A percentile compares a stretch with the other conserved stretches of the same genome.
Conservation (phyloP, 176 grass and related monocot genomes). For the Oryza longistaminata region DNA sequence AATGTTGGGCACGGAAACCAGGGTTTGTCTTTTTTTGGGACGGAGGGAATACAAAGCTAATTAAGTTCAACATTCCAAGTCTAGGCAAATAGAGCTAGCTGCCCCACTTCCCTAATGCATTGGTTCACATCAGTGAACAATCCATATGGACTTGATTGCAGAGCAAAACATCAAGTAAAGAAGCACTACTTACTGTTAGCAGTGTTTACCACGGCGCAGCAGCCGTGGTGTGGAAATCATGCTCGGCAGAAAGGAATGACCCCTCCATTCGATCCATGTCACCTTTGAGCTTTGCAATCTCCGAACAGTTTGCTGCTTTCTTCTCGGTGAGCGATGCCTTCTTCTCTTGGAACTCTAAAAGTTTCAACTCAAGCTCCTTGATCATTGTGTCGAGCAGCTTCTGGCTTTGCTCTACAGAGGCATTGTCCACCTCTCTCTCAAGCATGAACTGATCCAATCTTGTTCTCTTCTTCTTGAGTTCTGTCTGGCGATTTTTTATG, state of each 20-base stretch:
- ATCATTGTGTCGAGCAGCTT: constrained; percentile 2
- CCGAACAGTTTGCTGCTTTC: neutral
- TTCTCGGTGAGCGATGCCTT: neutral
- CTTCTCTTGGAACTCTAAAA: neutral
- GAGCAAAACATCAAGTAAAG: neutral
- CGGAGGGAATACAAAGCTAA: no score
- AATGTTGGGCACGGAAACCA: no score
- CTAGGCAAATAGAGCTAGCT: no score
- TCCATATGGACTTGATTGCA: neutral
- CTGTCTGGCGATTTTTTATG: constrained; percentile 21
- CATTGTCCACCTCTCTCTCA: constrained; percentile 6
- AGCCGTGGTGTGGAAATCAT: constrained; percentile 18
- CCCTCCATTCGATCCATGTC: constrained; percentile 18
- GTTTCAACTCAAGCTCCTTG: constrained; percentile 17
- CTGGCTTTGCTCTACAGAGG: neutral
- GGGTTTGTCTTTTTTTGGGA: no score
- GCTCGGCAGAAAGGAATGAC: neutral
- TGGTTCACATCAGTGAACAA: neutral
- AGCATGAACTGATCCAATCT: constrained; percentile 23
- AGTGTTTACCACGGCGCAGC: constrained; percentile 39
- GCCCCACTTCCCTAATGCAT: no score
- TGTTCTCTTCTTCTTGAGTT: constrained; percentile 27
- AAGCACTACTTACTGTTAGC: neutral
- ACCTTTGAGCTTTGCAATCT: constrained; percentile 36
- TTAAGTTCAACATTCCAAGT: no score